Conservation (phyloP, 345 rosid genomes). For the Citrus unshiu region DNA sequence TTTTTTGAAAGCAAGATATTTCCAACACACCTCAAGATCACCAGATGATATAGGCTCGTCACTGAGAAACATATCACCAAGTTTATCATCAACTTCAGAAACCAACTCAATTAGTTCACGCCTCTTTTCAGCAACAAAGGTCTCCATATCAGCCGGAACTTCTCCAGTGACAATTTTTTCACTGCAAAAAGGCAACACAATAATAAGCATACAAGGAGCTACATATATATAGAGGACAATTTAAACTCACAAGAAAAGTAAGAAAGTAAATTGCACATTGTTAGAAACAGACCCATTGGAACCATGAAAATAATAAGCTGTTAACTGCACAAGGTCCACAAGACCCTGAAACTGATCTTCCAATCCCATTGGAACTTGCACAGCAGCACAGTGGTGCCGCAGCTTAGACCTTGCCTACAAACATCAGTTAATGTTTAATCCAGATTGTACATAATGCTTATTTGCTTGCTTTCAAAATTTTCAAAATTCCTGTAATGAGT, state of each 20-base stretch:
- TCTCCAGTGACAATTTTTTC: conserved; percentile 73
- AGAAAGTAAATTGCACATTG: conserved; percentile 1
- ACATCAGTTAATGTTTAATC: neutral
- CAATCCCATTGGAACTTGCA: conserved; percentile 94
- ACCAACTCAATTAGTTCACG: conserved; percentile 78
- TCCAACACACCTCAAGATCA: conserved; percentile 74
- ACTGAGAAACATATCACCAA: conserved; percentile 80
- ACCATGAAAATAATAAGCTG: conserved; percentile 78
- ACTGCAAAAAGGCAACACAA: conserved; percentile 41
- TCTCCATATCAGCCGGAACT: conserved; percentile 77
- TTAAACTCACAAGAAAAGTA: neutral
- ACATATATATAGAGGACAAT: neutral
- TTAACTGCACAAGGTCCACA: conserved; percentile 69
- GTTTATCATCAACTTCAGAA: conserved; percentile 95
- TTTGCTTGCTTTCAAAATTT: neutral
- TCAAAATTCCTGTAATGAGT: neutral
- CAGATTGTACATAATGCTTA: neutral
- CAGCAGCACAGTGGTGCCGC: conserved; percentile 92
- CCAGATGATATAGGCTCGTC: conserved; percentile 80
- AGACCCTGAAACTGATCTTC: conserved; percentile 92
- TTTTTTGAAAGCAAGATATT: neutral
- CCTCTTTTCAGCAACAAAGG: conserved; percentile 77
- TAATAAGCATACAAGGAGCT: neutral
- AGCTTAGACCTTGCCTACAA: conserved; percentile 88
- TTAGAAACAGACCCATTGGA: conserved; percentile 71